A percentile compares a stretch with the other conserved stretches of the same genome.
Evolutionary conservation across 352 stramenopile genomes (phyloP).

Genomic region (Phytophthora niederhauseri): DNA sequence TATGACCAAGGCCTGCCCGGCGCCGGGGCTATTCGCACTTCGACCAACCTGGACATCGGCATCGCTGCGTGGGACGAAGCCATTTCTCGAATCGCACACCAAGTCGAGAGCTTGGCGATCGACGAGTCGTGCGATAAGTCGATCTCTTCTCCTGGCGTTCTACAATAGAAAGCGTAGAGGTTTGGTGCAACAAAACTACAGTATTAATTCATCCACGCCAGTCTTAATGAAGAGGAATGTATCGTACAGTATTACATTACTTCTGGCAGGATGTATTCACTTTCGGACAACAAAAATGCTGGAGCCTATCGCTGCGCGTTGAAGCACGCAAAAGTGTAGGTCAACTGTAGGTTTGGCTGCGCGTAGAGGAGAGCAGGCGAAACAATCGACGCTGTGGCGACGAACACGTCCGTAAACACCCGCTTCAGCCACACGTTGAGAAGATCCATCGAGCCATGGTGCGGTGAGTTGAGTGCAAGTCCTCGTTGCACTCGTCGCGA

Average conservation of each 20-base stretch:
- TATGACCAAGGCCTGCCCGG: constrained; percentile 3
- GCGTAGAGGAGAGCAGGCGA: background rate
- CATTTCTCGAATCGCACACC: constrained; percentile 22
- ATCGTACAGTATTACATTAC: background rate
- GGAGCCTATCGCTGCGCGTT: background rate
- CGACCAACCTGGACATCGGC: constrained; percentile 14
- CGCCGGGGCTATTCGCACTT: background rate
- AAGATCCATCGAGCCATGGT: constrained; percentile 23
- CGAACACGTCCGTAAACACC: constrained; percentile 11
- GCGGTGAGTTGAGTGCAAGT: constrained; percentile 6
- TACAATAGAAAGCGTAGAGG: background rate
- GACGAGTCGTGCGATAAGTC: constrained; percentile 19
- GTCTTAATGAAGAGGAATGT: no score
- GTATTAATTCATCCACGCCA: no score
- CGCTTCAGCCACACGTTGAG: constrained; percentile 17
- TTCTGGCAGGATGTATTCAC: no score
- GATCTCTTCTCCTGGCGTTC: background rate
- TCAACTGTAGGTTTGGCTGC: background rate
- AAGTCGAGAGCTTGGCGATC: constrained; percentile 34
- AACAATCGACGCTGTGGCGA: constrained; percentile 10
- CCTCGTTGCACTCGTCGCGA: background rate
- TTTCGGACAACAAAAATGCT: background rate
- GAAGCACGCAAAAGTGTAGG: background rate
- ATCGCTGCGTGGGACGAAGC: constrained; percentile 26
- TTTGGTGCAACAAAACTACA: no score